Evolutionary conservation across 2,329 filamentous ascomycete species (phyloP), one percentile per base, ranked within the genome.

Genomic region (Diaporthe vaccinii): DNA sequence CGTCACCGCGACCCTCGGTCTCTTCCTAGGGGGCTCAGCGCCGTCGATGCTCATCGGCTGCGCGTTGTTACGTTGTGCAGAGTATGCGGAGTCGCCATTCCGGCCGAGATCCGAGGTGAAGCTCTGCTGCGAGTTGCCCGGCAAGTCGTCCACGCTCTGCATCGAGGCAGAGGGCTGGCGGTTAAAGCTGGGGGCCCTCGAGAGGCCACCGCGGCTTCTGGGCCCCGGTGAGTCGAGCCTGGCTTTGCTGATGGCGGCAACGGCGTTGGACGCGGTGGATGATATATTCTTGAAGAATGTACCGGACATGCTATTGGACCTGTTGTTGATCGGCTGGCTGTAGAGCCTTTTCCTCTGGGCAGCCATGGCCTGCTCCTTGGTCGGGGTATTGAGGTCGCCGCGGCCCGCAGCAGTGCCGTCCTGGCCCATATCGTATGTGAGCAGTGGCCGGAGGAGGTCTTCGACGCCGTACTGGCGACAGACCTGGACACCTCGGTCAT

Each of bases 211-310:
- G 44, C 90, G 89, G 74, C 86, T 88, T 75, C 94, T 88, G 6
- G 93, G 93, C 10, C 90, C 93, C 1, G 96, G 95, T 2, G 96
- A 98, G 82, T 98, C 96, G 80, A 98, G 93, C 17, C 96, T 91
- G 22, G 97, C 96, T 86, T 98, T 98, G 89, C 95, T 98, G 84
- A 99, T 97, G 75, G 97, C 96, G 77, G 95, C 96, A 74, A 99
- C 94, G 39, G 97, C 97, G 80, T 95, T 96, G 6, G 95, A 97
- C 1, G 97, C 96, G 1, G 95, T 98, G 78, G 92, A 94, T 5
- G 96, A 98, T 78, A 99, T 98, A 81, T 97, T 98, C 82, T 96
- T 96, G 87, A 99, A 98, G 82, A 98, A 98, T 1, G 97, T 98
- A 25, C 95, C 96, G 62, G 94, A 92, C 25, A 92, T 79, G 80